Evolutionary conservation across 345 rosid genomes (phyloP).

Genomic region (Salix arbutifolia): DNA sequence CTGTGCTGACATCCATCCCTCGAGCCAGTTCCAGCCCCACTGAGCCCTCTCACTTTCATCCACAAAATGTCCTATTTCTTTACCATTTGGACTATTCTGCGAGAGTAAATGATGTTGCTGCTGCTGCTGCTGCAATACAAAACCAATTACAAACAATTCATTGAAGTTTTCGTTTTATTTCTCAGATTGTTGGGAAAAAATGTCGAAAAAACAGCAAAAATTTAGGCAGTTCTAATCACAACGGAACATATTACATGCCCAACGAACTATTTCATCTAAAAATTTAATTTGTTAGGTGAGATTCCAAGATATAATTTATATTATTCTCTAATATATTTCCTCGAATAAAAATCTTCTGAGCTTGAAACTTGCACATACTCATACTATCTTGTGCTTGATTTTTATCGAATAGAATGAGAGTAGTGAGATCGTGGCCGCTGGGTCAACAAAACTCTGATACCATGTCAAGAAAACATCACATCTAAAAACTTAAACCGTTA

Average conservation of each 20-base stretch:
- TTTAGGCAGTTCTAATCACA: not conserved
- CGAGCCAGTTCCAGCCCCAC: slow-evolving; percentile 96
- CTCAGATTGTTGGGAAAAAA: not conserved
- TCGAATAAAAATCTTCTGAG: accelerated
- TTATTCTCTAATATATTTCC: no score
- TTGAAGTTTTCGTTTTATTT: not conserved
- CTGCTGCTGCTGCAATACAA: slow-evolving; percentile 12
- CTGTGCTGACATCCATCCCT: slow-evolving; percentile 89
- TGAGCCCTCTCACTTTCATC: slow-evolving; percentile 48
- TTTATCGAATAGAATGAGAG: no score
- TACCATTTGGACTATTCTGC: slow-evolving; percentile 25
- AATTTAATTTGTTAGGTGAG: no score
- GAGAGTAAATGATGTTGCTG: slow-evolving; percentile 31
- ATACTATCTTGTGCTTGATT: no score
- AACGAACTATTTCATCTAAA: no score
- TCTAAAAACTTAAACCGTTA: no score
- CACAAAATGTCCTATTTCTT: slow-evolving; percentile 32
- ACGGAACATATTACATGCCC: slow-evolving; percentile 29
- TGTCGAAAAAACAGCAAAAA: not conserved
- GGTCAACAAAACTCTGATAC: no score
- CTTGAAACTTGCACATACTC: no score
- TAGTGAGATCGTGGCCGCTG: no score
- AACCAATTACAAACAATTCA: not conserved
- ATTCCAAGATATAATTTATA: no score
- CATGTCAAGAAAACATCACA: no score